Base-by-base conservation (phyloP, 2,329 filamentous ascomycete genomes). In the Pseudopithomyces maydicus region DNA sequence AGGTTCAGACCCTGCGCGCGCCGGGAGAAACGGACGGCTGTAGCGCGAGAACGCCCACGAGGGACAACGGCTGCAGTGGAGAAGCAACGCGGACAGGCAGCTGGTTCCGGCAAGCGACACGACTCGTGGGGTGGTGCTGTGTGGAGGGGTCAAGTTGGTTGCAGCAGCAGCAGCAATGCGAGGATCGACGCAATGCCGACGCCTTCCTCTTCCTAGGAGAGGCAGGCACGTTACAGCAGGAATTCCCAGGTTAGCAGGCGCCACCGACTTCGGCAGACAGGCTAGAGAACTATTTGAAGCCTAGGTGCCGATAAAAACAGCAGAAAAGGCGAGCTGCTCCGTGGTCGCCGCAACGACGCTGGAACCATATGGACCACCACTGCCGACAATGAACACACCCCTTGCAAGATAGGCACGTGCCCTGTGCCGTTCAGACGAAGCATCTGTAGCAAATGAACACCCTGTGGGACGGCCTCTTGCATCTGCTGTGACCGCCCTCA, bases 1-100 rank as follows among this genome's bases (percentile, higher is more conserved):
- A 52, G 52, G 49, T 56, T 61, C 51, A 56, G 56, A 48, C 54
- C 54, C 45, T 55, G 53, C 38, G 53, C 53, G 26, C 32, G 46
- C 39, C 39, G 53, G 46, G 22, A 45, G 53, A 39, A 51, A 46
- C 19, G 47, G 53, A 20, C 17, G 35, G 15, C 48, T 39, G 43
- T 19, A 39, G 41, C 42, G 33, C 22, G 33, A 42, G 6, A 7
- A 41, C 6, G 32, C 10, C 33, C 17, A 29, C 39, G 32, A 23
- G 51, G 29, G 39, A 46, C 39, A 62, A 56, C 56, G 52, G 47
- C 47, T 20, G 38, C 47, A 15, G 35, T 50, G 47, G 47, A 50
- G 46, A 39, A 39, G 26, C 26, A 19, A 22, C 26, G 17, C 46
- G 55, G 59, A 50, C 55, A 55, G 50, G n/a, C 55, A 36, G 57